These are phyloP conservation scores for Magnolia kwangsiensis DNA, from an alignment of 164 flowering plant genomes.

Conservation along the genomic window DNA sequence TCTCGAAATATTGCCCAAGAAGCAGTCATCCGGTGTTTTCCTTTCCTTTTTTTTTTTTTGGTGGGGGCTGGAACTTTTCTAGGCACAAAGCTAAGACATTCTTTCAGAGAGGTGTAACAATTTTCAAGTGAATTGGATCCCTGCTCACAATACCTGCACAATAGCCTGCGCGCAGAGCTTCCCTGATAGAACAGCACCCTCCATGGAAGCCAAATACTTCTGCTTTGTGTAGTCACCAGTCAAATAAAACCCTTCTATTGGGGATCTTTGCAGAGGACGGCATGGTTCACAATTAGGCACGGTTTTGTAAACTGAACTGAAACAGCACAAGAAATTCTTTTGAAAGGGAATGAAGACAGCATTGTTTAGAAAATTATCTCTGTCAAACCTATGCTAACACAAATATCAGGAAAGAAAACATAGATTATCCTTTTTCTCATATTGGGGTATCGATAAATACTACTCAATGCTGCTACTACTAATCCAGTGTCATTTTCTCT, in stretches of 20 bases:
- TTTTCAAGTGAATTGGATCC: background rate
- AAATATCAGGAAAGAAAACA: background rate
- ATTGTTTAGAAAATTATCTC: background rate
- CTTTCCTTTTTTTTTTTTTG: background rate
- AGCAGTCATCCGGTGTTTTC: too few species aligned
- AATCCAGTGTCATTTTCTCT: background rate
- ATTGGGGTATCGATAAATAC: background rate
- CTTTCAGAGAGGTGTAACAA: background rate
- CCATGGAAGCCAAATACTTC: conserved; percentile 99
- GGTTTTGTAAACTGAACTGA: conserved; percentile 94
- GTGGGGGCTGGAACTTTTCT: background rate
- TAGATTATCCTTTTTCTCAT: background rate
- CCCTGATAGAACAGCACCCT: conserved; percentile 98
- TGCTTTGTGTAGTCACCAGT: conserved; percentile 98
- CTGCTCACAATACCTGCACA: conserved; percentile 56
- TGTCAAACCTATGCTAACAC: background rate
- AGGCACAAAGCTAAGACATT: background rate
- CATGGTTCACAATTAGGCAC: conserved; percentile 89
- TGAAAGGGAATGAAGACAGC: background rate
- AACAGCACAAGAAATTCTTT: conserved; percentile 3
- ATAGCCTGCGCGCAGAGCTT: conserved; percentile 96
- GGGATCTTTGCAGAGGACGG: conserved; percentile 92
- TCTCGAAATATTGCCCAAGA: too few species aligned
- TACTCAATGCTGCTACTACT: background rate
- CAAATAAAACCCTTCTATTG: conserved; percentile 86